phyloP scores from a whole-genome alignment of 257 asterid species.

The Nicotiana benthamiana region DNA sequence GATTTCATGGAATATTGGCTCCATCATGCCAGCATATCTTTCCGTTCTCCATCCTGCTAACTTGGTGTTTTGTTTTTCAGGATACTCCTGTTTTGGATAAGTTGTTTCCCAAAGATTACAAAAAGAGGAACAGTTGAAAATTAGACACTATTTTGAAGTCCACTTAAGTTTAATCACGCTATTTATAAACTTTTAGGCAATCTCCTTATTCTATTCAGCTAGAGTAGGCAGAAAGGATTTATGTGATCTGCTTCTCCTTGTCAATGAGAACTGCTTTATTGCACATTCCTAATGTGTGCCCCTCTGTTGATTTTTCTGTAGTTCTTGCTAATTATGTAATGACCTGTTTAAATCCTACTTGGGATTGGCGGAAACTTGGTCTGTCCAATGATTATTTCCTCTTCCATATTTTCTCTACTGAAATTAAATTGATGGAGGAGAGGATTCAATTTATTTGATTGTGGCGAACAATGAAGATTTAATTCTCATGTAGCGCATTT shows the following conservation, averaged over 20 bases:
- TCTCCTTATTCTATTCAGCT: background rate
- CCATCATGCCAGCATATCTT: background rate
- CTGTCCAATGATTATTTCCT: background rate
- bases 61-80: background rate
- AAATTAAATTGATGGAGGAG: background rate
- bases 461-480: background rate
- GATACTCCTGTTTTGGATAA: background rate
- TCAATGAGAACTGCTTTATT: background rate
- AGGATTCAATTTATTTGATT: background rate
- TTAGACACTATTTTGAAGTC: background rate
- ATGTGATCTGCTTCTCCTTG: background rate
- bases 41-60: background rate
- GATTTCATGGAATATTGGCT: constrained; percentile 3
- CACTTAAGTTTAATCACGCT: background rate
- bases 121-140: background rate
- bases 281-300: background rate
- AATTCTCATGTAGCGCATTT: background rate
- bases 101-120: background rate
- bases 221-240: constrained; percentile 2
- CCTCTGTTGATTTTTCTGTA: background rate
- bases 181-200: background rate
- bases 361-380: background rate
- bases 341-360: background rate
- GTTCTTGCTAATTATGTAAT: background rate
- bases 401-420: background rate